phyloP scores from a whole-genome alignment of 805 yeast species.

The Lachancea mirantina region DNA sequence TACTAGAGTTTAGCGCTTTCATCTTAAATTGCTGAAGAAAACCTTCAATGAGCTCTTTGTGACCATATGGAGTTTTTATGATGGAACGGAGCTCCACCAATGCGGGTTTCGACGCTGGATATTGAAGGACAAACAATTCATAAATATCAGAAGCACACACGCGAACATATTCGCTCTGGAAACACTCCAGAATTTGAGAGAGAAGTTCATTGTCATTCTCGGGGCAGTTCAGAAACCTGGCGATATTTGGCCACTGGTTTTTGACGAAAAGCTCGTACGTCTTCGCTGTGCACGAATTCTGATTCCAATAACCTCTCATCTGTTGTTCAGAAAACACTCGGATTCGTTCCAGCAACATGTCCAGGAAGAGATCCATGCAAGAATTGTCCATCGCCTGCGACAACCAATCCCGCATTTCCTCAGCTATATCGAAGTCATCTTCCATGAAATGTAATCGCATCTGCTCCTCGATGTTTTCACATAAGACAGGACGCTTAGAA shows the following conservation, averaged over 20 bases:
- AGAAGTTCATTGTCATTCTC: slow-evolving; percentile 27
- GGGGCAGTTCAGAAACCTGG: slow-evolving; percentile 17
- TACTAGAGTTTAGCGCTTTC: slow-evolving; percentile 65
- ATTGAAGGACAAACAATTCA: slow-evolving; percentile 44
- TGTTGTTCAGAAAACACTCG: slow-evolving; percentile 13
- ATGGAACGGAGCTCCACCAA: slow-evolving; percentile 55
- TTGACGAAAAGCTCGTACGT: slow-evolving; percentile 23
- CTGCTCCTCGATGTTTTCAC: slow-evolving; percentile 8
- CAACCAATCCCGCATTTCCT: slow-evolving; percentile 21
- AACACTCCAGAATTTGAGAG: slow-evolving; percentile 18
- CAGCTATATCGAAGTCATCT: slow-evolving; percentile 23
- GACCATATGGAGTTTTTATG: slow-evolving; percentile 32
- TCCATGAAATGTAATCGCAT: slow-evolving; percentile 12
- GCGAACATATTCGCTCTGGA: slow-evolving; percentile 21
- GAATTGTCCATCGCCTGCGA: slow-evolving; percentile 13
- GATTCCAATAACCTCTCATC: slow-evolving; percentile 16
- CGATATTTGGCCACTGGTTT: slow-evolving; percentile 22
- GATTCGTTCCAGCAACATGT: slow-evolving; percentile 17
- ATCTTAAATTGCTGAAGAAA: slow-evolving; percentile 18
- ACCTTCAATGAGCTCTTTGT: slow-evolving; percentile 13
- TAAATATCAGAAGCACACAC: slow-evolving; percentile 53
- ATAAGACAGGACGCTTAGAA: slow-evolving; percentile 15
- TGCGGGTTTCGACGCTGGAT: slow-evolving; percentile 46
- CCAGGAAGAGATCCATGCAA: slow-evolving; percentile 17
- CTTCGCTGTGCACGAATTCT: slow-evolving; percentile 21